These are phyloP conservation scores for Neurospora terricola DNA, from an alignment of 495 filamentous ascomycete genomes.

Conservation along the genomic window DNA sequence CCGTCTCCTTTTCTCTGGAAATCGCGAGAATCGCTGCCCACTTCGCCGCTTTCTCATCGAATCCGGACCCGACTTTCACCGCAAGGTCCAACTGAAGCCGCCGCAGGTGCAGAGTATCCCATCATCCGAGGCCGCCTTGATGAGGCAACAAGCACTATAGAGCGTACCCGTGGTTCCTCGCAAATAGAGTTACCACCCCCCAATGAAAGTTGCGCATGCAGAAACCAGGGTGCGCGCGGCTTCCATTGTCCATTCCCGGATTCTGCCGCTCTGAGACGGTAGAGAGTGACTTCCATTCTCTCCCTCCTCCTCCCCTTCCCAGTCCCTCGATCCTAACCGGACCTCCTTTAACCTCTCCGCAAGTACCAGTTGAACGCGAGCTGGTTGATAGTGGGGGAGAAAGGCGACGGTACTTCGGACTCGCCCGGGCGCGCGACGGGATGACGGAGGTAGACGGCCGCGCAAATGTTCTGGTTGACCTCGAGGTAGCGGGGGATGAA, in stretches of 20 bases:
- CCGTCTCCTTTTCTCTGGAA: background rate
- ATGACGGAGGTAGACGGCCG: conserved; percentile 90
- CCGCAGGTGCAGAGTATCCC: background rate
- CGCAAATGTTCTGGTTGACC: conserved; percentile 92
- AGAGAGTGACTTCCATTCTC: background rate
- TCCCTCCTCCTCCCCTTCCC: background rate
- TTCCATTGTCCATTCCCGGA: background rate
- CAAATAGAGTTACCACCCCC: background rate
- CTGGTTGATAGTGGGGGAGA: conserved; percentile 49
- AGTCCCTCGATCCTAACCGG: background rate
- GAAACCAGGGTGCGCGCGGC: background rate
- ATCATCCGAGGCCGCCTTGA: background rate
- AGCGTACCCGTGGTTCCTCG: background rate
- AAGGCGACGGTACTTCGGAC: conserved; percentile 87
- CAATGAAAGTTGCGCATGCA: background rate
- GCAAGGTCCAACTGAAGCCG: background rate
- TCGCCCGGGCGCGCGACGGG: conserved; percentile 84
- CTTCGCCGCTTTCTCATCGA: background rate
- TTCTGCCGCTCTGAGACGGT: background rate
- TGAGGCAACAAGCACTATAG: background rate
- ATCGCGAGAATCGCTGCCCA: background rate
- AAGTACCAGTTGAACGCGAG: conserved; percentile 92
- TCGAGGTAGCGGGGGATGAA: conserved; percentile 94
- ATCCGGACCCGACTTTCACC: background rate
- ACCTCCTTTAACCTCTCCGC: conserved; percentile 54